Percentiles rank a stretch among this genome's conserved stretches.
Evolutionary conservation across 352 stramenopile species (phyloP).

Genomic region (Phytophthora palmivora): DNA sequence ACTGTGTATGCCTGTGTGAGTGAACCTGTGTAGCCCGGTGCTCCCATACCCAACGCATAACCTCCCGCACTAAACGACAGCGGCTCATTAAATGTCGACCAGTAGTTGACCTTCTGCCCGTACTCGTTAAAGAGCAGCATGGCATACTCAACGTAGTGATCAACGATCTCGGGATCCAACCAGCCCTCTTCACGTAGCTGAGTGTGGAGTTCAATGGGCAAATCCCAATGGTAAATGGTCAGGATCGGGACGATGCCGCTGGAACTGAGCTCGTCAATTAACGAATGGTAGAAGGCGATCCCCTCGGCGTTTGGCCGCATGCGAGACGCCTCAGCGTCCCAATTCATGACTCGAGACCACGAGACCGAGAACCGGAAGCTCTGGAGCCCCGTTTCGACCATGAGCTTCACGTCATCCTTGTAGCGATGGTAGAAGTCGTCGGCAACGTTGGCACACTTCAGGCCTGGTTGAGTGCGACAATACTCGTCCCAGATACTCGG

Average conservation of each 20-base stretch:
- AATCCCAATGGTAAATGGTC: conserved; percentile 96
- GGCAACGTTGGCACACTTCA: conserved; percentile 89
- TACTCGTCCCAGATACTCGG: conserved; percentile 96
- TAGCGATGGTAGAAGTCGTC: conserved; percentile 95
- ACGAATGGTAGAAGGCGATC: conserved; percentile 92
- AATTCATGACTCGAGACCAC: conserved; percentile 90
- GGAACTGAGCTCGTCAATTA: conserved; percentile 86
- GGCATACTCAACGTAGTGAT: conserved; percentile 86
- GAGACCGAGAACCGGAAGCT: conserved; percentile 96
- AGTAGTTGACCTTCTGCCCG: conserved; percentile 91
- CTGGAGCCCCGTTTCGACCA: conserved; percentile 90
- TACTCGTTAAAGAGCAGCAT: conserved; percentile 91
- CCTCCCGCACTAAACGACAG: conserved; percentile 64
- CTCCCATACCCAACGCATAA: conserved; percentile 62
- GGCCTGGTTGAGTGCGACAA: conserved; percentile 56
- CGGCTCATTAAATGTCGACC: conserved; percentile 96
- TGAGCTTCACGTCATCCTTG: conserved; percentile 91
- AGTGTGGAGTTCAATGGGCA: conserved; percentile 86
- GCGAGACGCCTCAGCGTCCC: conserved; percentile 49
- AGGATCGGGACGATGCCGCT: conserved; percentile 89
- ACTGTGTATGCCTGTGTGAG: conserved; percentile 48
- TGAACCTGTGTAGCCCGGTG: conserved; percentile 46
- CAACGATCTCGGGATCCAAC: conserved; percentile 52
- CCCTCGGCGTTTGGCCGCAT: conserved; percentile 83
- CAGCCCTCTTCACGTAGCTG: conserved; percentile 72